Evolutionary conservation across 129 eudicot genomes (phyloP), one percentile per base, ranked within the genome.

Genomic region (Solidago caesia): DNA sequence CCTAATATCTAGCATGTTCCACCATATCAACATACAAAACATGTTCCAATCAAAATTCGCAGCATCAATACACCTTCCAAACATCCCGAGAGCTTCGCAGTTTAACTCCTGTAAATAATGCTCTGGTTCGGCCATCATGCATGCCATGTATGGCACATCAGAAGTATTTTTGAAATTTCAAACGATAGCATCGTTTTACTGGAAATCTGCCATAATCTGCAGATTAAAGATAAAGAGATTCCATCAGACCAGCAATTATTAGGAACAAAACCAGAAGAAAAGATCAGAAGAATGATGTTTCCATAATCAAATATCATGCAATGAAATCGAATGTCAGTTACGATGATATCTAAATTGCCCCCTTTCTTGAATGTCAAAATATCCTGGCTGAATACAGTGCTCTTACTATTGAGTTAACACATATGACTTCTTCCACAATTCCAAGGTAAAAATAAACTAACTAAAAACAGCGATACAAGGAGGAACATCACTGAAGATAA

Each of bases 21-120:
- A 67, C 67, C 83, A 57, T 69, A 78, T 47, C 68, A 58, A 26
- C 79, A 66, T 60, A 77, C 63, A 75, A 62, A 15, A 33, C 75
- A 63, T 29, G 64, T 70, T 70, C 56, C n/a, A 75, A 33, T 69
- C 46, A 39, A 67, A 81, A 47, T 66, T 27, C n/a, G 39, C 55
- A 78, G 82, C 64, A 76, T 76, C 58, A 61, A 73, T 21, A 8
- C 46, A 74, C 64, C n/a, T 75, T 49, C 55, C 10, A 26, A 66
- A 16, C 4, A 8, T 66, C 60, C 39, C 71, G 29, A 42, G 39
- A 2, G 3, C 39, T 33, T 33, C 3, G 39, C 39, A 33, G 39
- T 33, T 33, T 0, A 33, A 33, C 39, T 33, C 39, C 39, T 53
- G 59, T 7, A 13, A 16, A 53, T 53, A 48, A 64, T 8, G 61